These are phyloP conservation scores for Plasmopara viticola DNA, from an alignment of 352 stramenopile genomes.

Conservation along the genomic window DNA sequence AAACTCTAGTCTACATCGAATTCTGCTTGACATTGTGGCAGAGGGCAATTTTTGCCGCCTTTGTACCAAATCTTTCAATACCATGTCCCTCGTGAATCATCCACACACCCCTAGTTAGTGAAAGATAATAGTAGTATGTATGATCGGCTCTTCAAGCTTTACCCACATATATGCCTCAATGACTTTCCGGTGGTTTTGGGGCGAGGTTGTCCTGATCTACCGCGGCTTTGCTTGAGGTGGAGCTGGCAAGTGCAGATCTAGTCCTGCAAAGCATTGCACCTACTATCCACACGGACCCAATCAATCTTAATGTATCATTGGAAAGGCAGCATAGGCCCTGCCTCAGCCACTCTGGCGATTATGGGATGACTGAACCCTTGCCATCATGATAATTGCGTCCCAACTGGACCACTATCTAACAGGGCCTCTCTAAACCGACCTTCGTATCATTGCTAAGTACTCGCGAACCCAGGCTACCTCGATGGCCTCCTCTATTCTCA, in stretches of 20 bases:
- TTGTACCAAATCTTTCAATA: background rate
- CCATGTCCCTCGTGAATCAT: background rate
- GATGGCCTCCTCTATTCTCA: background rate
- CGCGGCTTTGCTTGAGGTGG: background rate
- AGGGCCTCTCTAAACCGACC: background rate
- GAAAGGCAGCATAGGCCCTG: background rate
- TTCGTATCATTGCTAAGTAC: background rate
- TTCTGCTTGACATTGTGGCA: background rate
- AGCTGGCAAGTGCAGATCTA: background rate
- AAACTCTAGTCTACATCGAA: background rate
- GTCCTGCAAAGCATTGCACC: constrained; percentile 1
- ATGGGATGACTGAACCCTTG: background rate
- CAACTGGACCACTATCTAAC: background rate
- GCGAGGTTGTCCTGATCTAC: constrained; percentile 33
- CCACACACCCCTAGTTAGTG: background rate
- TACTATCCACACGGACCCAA: background rate
- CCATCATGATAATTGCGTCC: background rate
- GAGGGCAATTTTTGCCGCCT: background rate
- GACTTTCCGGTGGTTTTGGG: constrained; percentile 3
- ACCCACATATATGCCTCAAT: constrained; percentile 16
- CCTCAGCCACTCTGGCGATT: background rate
- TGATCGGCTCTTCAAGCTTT: background rate
- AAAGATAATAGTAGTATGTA: background rate
- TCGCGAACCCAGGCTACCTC: background rate
- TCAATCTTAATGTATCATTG: background rate